Percentiles rank a stretch among this genome's conserved stretches.
phyloP scores from a whole-genome alignment of 441 rosid genomes.

The Adansonia rubrostipa region DNA sequence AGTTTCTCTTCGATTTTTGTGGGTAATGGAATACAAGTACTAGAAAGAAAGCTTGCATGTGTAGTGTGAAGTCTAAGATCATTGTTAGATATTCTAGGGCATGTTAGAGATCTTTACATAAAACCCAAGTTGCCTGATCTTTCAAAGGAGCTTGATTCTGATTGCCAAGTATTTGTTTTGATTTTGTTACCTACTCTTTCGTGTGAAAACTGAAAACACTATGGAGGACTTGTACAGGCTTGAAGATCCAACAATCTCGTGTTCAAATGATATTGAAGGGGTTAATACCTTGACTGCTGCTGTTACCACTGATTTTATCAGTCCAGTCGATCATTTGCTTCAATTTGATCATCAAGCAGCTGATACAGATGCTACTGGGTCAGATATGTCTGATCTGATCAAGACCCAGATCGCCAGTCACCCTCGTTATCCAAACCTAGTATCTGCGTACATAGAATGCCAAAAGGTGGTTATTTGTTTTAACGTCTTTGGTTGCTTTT shows the following conservation, averaged over 20 bases:
- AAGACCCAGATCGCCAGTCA: slow-evolving; percentile 68
- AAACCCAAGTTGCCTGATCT: slow-evolving; percentile 6
- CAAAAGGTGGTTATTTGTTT: slow-evolving; percentile 48
- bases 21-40: background rate
- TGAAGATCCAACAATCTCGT: slow-evolving; percentile 18
- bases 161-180: background rate
- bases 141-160: background rate
- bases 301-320: slow-evolving; percentile 20
- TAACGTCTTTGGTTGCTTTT: background rate
- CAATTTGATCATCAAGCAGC: slow-evolving; percentile 34
- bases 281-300: slow-evolving; percentile 17
- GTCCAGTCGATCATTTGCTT: slow-evolving; percentile 34
- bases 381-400: slow-evolving; percentile 50
- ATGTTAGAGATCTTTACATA: background rate
- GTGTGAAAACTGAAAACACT: background rate
- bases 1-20: background rate
- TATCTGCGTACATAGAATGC: slow-evolving; percentile 63
- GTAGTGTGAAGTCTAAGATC: background rate
- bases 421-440: slow-evolving; percentile 61
- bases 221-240: slow-evolving; percentile 31
- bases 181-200: background rate
- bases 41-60: background rate
- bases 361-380: slow-evolving; percentile 30
- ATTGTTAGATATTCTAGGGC: slow-evolving; percentile 14
- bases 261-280: slow-evolving; percentile 31